phyloP scores from a whole-genome alignment of 169 alveolate species.

The Eimeria praecox region DNA sequence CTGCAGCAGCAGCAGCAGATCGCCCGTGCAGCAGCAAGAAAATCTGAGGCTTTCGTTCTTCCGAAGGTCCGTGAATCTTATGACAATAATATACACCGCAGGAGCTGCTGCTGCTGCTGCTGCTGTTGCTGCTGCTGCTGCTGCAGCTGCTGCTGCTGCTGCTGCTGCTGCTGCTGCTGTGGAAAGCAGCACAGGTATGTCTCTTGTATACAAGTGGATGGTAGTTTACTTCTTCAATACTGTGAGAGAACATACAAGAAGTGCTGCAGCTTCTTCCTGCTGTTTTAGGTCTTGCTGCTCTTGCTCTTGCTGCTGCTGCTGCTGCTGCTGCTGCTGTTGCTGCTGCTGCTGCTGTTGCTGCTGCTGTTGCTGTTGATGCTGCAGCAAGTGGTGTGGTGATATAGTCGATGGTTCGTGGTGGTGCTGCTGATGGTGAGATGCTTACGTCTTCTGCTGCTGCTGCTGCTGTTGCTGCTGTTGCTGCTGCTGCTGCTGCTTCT shows the following conservation, averaged over 20 bases:
- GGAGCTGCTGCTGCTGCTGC: conserved; percentile 23
- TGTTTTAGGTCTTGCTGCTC: conserved; percentile 1
- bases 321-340: conserved; percentile 1
- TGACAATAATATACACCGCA: conserved; percentile 39
- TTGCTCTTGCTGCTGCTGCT: not conserved
- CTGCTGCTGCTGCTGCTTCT: not conserved
- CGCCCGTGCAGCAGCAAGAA: conserved; percentile 32
- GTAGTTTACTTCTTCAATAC: not conserved
- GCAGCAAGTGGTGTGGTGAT: not conserved
- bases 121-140: conserved; percentile 35
- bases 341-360: conserved; percentile 14
- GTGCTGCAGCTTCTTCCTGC: conserved; percentile 5
- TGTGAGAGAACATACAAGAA: conserved; percentile 31
- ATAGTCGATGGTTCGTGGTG: not conserved
- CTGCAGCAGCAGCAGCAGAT: conserved; percentile 50
- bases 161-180: conserved; percentile 43
- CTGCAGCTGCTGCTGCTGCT: conserved; percentile 15
- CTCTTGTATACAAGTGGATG: conserved; percentile 40
- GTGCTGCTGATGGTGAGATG: conserved; percentile 7
- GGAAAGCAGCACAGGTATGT: not conserved
- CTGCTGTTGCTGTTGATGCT: not conserved
- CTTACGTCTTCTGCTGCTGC: not conserved
- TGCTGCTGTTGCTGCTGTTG: conserved; percentile 17
- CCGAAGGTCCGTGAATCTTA: conserved; percentile 30
- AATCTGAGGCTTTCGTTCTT: conserved; percentile 29